Evolutionary conservation across 2,329 filamentous ascomycete genomes (phyloP), one percentile per base, ranked within the genome.

Genomic region (Diaporthe citri): DNA sequence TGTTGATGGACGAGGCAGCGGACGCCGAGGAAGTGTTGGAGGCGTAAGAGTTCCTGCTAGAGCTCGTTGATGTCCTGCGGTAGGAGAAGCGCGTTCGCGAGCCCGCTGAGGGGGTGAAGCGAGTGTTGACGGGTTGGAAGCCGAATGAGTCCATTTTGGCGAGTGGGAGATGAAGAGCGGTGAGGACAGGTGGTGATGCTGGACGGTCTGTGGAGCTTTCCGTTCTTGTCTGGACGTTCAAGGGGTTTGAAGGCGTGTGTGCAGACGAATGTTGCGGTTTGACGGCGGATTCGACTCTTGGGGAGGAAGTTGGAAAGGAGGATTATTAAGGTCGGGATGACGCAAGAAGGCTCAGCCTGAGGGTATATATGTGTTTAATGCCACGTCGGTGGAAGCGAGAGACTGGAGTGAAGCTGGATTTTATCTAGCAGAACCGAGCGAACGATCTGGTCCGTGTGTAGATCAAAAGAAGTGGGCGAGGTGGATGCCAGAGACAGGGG

Each of bases 1-100:
- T 88, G 84, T 91, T 91, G 84, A 92, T 90, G 70, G 88, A 88
- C 80, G 82, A 85, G 67, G 84, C 83, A 22, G 85, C 84, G 3
- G 86, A 86, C 36, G 84, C 83, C 39, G 85, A 86, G 56, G 86
- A 86, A 39, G 86, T 83, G 76, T 83, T 82, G 34, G 88, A 89
- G 41, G 82, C 82, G 77, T 83, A 85, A 5, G 87, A 87, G 76
- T 80, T 80, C 70, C 83, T 78, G 13, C 86, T 85, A 0, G 87
- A 87, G 28, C 85, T 82, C 15, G 87, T 86, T 1, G 87, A 87
- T 15, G 84, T 86, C 75, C 89, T 87, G 75, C 89, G 88, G 81
- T 90, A 85, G 13, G 88, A 89, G 64, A 74, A 76, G 36, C 67
- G 72, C 3, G 75, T 39, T 36, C 71, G 55, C 25, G 60, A 43